Conservation (phyloP, 2,329 filamentous ascomycete genomes). For the Whalleya microplaca region DNA sequence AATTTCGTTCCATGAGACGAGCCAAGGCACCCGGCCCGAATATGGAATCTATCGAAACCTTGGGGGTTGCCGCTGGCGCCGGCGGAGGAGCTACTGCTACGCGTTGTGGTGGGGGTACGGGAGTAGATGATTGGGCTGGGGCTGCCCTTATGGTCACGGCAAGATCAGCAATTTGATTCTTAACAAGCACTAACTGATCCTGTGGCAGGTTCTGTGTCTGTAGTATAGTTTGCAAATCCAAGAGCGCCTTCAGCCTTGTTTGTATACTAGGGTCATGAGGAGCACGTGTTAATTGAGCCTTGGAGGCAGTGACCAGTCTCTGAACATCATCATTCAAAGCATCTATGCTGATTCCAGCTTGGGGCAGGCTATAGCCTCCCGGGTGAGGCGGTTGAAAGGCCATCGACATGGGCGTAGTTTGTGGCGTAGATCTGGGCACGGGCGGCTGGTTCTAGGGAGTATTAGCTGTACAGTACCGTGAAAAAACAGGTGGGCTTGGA, state of each 20-base stretch:
- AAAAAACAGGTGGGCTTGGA: not conserved
- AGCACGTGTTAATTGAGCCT: slow-evolving; percentile 74
- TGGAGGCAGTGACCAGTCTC: slow-evolving; percentile 73
- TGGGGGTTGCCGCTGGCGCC: slow-evolving; percentile 32
- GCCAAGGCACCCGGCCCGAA: slow-evolving; percentile 64
- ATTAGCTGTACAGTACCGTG: slow-evolving; percentile 16
- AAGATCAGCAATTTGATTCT: slow-evolving; percentile 81
- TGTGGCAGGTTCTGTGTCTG: slow-evolving; percentile 76
- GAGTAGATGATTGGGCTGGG: slow-evolving; percentile 46
- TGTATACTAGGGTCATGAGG: slow-evolving; percentile 77
- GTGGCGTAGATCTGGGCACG: slow-evolving; percentile 42
- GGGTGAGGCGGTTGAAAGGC: slow-evolving; percentile 48
- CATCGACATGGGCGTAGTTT: slow-evolving; percentile 39
- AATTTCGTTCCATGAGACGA: slow-evolving; percentile 59
- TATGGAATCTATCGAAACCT: slow-evolving; percentile 60
- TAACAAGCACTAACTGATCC: slow-evolving; percentile 82
- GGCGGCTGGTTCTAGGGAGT: slow-evolving; percentile 14
- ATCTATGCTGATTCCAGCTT: slow-evolving; percentile 65
- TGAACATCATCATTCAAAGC: slow-evolving; percentile 83
- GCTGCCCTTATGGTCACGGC: slow-evolving; percentile 63
- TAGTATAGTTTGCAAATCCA: slow-evolving; percentile 82
- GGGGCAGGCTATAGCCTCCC: slow-evolving; percentile 44
- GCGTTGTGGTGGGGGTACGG: slow-evolving; percentile 41
- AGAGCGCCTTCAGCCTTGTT: slow-evolving; percentile 79
- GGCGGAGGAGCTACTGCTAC: slow-evolving; percentile 44